Conservation (phyloP, 768 basidiomycete genomes). For the Tricholoma sp. region DNA sequence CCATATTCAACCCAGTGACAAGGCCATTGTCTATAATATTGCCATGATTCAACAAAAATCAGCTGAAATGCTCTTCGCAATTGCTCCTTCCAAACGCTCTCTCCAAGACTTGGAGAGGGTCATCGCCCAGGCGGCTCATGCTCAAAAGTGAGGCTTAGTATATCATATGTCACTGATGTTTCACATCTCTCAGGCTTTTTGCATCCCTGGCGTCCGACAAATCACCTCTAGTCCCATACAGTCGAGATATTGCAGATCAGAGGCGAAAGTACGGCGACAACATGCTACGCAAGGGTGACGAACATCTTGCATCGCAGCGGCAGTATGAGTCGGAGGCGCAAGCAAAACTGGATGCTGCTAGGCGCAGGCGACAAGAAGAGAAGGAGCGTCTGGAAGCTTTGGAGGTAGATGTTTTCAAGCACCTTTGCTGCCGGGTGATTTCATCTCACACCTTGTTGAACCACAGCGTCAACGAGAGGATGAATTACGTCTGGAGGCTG, state of each 20-base stretch:
- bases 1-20: constrained; percentile 81
- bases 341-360: constrained; percentile 71
- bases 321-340: constrained; percentile 68
- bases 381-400: constrained; percentile 55
- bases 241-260: constrained; percentile 81
- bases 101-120: constrained; percentile 75
- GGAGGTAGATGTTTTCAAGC: constrained; percentile 45
- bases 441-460: constrained; percentile 1
- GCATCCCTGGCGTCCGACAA: constrained; percentile 75
- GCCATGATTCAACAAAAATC: constrained; percentile 98
- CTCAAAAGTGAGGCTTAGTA: constrained; percentile 63
- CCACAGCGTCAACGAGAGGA: constrained; percentile 57
- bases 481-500: constrained; percentile 62
- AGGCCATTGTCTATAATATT: constrained; percentile 89
- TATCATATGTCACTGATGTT: not conserved
- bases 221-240: constrained; percentile 72
- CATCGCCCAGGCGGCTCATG: constrained; percentile 76
- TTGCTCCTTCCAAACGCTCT: constrained; percentile 71
- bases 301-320: constrained; percentile 69
- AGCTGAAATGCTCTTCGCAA: constrained; percentile 79
- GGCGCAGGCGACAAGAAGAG: constrained; percentile 77
- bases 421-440: not conserved
- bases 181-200: constrained; percentile 56
- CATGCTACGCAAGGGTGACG: constrained; percentile 77
- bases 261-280: constrained; percentile 86